These are phyloP conservation scores for Cokeromyces recurvatus DNA, from an alignment of 371 early-diverging fungal species.

Conservation along the genomic window DNA sequence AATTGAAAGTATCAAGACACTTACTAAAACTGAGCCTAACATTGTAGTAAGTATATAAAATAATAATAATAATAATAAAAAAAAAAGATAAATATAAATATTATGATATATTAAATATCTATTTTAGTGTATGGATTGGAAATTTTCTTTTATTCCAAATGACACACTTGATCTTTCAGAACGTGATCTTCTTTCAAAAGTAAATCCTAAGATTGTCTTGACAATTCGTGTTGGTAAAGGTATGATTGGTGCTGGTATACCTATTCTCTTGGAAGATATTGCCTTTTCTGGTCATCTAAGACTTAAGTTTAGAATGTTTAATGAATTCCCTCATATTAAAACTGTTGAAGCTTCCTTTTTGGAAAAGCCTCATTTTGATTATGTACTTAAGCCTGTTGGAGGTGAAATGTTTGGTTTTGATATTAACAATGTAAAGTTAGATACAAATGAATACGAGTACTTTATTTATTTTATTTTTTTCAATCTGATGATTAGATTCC, in stretches of 20 bases:
- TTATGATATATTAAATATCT: too few species aligned
- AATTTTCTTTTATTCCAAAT: conserved; percentile 83
- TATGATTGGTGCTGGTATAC: conserved; percentile 82
- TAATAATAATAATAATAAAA: too few species aligned
- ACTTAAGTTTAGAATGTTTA: conserved; percentile 80
- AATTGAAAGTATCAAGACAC: conserved; percentile 85
- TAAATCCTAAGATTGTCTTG: conserved; percentile 92
- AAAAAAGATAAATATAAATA: too few species aligned
- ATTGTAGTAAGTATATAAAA: conserved; percentile 55
- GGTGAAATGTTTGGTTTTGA: conserved; percentile 86
- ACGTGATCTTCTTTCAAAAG: conserved; percentile 61
- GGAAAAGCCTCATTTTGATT: conserved; percentile 89
- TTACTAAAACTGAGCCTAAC: conserved; percentile 80
- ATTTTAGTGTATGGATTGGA: conserved; percentile 60
- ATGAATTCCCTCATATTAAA: conserved; percentile 89
- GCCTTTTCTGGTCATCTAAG: conserved; percentile 83
- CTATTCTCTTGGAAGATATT: conserved; percentile 90
- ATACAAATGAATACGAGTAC: too few species aligned
- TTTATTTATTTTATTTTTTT: background rate
- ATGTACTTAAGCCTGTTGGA: conserved; percentile 92
- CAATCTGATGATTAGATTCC: too few species aligned
- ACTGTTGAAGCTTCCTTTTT: conserved; percentile 87
- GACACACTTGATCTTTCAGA: conserved; percentile 70
- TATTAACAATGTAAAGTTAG: conserved; percentile 64
- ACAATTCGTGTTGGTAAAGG: conserved; percentile 87